Evolutionary conservation across 176 grass and related monocot species (phyloP).

Genomic region (Thalia dealbata): DNA sequence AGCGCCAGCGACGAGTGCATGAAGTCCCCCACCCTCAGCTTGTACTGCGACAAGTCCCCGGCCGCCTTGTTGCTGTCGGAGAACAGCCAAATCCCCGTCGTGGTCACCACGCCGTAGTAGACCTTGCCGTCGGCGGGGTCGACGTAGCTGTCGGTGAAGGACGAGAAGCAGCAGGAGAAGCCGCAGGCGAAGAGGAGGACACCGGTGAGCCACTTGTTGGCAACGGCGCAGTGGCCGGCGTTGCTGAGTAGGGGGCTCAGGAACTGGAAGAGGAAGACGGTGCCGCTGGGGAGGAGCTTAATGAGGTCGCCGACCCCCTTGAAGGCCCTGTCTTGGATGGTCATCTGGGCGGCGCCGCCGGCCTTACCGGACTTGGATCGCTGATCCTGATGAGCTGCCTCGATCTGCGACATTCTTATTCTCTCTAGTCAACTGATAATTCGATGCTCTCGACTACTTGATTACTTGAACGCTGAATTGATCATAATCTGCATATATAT

Average conservation of each 20-base stretch:
- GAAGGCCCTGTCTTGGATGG: slow-evolving; percentile 6
- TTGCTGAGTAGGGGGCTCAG: slow-evolving; percentile 13
- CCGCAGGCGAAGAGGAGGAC: background rate
- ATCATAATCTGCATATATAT: too few species aligned
- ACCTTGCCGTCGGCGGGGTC: background rate
- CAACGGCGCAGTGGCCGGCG: slow-evolving; percentile 1
- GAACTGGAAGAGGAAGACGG: slow-evolving; percentile 19
- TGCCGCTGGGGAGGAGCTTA: slow-evolving; percentile 8
- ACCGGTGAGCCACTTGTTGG: slow-evolving; percentile 6
- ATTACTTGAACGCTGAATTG: too few species aligned
- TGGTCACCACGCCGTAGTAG: slow-evolving; percentile 12
- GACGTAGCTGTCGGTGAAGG: slow-evolving; percentile 11
- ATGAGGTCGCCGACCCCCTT: slow-evolving; percentile 6
- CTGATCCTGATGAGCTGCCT: too few species aligned
- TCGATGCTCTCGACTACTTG: too few species aligned
- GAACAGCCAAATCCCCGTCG: slow-evolving; percentile 6
- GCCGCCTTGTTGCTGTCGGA: background rate
- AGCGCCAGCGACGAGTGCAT: background rate
- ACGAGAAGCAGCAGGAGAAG: slow-evolving; percentile 8
- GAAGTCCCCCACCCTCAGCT: background rate
- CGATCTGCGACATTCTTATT: too few species aligned
- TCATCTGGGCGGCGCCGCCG: background rate
- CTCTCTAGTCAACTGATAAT: too few species aligned
- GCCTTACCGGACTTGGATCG: too few species aligned
- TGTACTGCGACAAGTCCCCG: slow-evolving; percentile 1